Evolutionary conservation across 2,329 filamentous ascomycete species (phyloP), one percentile per base, ranked within the genome.

Genomic region (Xylariaceae sp.): DNA sequence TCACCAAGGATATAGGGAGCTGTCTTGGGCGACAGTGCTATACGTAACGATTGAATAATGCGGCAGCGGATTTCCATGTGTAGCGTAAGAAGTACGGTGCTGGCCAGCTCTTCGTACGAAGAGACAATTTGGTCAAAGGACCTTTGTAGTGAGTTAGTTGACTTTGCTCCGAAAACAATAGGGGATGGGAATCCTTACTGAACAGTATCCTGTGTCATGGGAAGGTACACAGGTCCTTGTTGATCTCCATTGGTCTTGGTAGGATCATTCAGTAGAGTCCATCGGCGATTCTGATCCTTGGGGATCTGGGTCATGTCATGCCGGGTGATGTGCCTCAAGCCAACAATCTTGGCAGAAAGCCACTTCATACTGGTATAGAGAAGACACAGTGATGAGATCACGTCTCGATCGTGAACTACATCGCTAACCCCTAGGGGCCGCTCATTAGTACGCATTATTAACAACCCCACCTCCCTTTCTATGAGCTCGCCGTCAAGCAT

Each of bases 291-390:
- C 60, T 88, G 84, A 67, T 82, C 73, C 62, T 79, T 80, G 11
- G 80, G 75, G 52, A 84, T 67, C 39, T 76, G 79, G 44, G 80
- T 80, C 44, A 84, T 83, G 51, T 89, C 85, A 62, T 88, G 85
- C 55, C 82, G 80, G 17, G 90, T 93, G 68, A 97, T 91, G 70
- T 93, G 87, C 48, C 94, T 85, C 56, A 99, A 80, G 59, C 89
- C 81, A n/a, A 82, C 78, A 48, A 96, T 86, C 75, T 93, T 94
- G 66, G 88, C 88, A 17, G 89, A 87, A 42, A 99, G 84, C 94
- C 94, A 99, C 78, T 95, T 94, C 91, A 97, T 96, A 77, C 92
- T 97, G 53, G 92, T 97, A 73, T 96, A 95, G 42, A 99, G 79
- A 45, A 97, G 82, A 67, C 92, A 97, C 3, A 99, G 77, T 3